Evolutionary conservation across 306 rosid genomes (phyloP), one percentile per base, ranked within the genome.

Genomic region (Crotalaria pallida): DNA sequence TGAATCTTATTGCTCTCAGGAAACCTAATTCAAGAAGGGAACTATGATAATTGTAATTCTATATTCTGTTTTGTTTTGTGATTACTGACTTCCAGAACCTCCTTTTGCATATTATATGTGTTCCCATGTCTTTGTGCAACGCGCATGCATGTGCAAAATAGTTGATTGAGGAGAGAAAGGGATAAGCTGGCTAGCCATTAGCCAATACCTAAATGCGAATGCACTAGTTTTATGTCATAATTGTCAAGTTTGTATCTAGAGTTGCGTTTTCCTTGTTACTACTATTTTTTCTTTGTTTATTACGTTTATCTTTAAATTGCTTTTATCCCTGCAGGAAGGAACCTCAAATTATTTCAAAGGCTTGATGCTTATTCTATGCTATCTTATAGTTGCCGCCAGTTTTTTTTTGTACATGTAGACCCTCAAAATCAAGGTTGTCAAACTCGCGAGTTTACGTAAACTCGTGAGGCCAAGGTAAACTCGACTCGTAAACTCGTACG

Each of bases 351-450:
- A 92, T 76, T 92, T 92, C 64, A 92, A 92, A 72, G 98, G 98
- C 62, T 79, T 92, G 87, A 92, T 92, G 98, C 96, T 92, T 72
- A 83, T 92, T 56, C 84, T 92, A 19, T 87, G 98, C 87, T 92
- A 92, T 78, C 96, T 92, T 49, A 92, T 92, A 18, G 98, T 92
- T 65, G 98, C 96, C 40, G 96, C 98, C 84, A 92, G 95, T 72
- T 92, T 89, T n/a, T n/a, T 75, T 92, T 86, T 45, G 94, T 92
- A 24, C 98, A 92, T 29, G 83, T 89, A n/a, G 98, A 92, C 80
- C 92, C 89, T 78, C 68, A 75, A 40, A 73, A 61, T 11, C n/a
- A n/a, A n/a, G n/a, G n/a, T n/a, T n/a, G n/a, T n/a, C n/a, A n/a
- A n/a, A n/a, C n/a, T n/a, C n/a, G n/a, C n/a, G n/a, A n/a, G n/a